A percentile compares a stretch with the other conserved stretches of the same genome.
Evolutionary conservation across 768 basidiomycete genomes (phyloP).

Genomic region (Macrolepiota dolichaula): DNA sequence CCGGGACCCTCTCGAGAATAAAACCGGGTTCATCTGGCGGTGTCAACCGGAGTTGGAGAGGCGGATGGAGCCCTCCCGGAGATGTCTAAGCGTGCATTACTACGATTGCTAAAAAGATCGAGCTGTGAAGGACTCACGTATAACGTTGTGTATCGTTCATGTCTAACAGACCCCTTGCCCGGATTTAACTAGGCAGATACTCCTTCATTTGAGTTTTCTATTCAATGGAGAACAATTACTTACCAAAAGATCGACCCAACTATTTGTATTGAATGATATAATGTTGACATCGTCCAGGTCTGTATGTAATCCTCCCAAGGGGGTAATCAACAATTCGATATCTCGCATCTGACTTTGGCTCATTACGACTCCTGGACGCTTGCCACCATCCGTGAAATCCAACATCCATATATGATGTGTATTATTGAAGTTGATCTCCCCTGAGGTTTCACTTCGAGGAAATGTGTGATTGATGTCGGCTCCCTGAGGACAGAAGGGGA

Average conservation of each 20-base stretch:
- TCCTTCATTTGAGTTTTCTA: slow-evolving; percentile 6
- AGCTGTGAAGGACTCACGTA: slow-evolving; percentile 46
- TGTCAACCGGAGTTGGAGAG: slow-evolving; percentile 61
- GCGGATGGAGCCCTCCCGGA: slow-evolving; percentile 64
- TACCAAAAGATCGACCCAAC: slow-evolving; percentile 69
- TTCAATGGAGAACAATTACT: slow-evolving; percentile 18
- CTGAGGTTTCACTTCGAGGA: slow-evolving; percentile 33
- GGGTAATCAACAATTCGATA: slow-evolving; percentile 62
- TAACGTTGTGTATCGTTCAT: slow-evolving; percentile 64
- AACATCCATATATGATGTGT: slow-evolving; percentile 58
- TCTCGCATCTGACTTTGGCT: slow-evolving; percentile 72
- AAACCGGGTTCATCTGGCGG: slow-evolving; percentile 78
- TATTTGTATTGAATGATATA: slow-evolving; percentile 45
- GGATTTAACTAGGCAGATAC: slow-evolving; percentile 51
- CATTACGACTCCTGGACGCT: slow-evolving; percentile 59
- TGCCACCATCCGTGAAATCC: slow-evolving; percentile 62
- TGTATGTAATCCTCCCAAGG: slow-evolving; percentile 45
- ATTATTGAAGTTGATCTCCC: slow-evolving; percentile 9
- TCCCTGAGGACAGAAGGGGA: slow-evolving; percentile 45
- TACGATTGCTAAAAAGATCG: neutral
- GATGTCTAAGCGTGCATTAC: slow-evolving; percentile 45
- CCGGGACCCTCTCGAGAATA: slow-evolving; percentile 64
- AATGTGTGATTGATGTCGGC: slow-evolving; percentile 50
- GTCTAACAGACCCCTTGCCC: slow-evolving; percentile 33
- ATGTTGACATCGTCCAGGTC: slow-evolving; percentile 30